phyloP scores from a whole-genome alignment of 1,284 basidiomycete genomes.

The Cutaneotrichosporon arboriforme region DNA sequence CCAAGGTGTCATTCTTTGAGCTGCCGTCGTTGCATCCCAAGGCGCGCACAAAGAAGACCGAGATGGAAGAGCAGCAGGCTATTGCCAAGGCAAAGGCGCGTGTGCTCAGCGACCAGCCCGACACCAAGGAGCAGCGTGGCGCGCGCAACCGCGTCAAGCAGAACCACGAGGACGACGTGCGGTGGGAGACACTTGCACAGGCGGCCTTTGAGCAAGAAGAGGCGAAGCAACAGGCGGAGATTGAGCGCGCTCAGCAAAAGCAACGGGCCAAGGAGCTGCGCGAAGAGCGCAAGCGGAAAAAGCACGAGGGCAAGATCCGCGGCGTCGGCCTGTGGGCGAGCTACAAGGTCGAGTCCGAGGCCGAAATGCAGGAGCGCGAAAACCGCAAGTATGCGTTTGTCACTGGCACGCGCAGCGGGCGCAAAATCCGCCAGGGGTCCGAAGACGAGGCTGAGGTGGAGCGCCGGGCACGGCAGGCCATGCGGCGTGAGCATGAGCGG shows the following conservation, averaged over 20 bases:
- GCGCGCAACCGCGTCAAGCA: background rate
- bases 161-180: constrained; percentile 18
- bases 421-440: constrained; percentile 16
- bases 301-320: constrained; percentile 30
- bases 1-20: constrained; percentile 24
- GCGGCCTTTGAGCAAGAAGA: constrained; percentile 24
- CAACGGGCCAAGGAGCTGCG: constrained; percentile 17
- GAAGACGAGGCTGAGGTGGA: constrained; percentile 20
- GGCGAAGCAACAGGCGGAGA: constrained; percentile 3
- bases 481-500: constrained; percentile 3
- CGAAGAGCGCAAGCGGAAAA: constrained; percentile 26
- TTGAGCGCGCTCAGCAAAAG: constrained; percentile 17
- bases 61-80: background rate
- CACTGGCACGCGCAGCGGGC: constrained; percentile 36
- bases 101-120: background rate
- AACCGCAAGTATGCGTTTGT: constrained; percentile 24
- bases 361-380: constrained; percentile 24
- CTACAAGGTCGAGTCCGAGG: constrained; percentile 32
- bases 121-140: constrained; percentile 8
- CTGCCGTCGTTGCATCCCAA: constrained; percentile 26
- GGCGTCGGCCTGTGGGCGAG: constrained; percentile 37
- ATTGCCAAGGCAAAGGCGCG: constrained; percentile 3
- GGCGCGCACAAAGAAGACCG: constrained; percentile 15
- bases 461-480: constrained; percentile 10
- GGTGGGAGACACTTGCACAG: constrained; percentile 26